A percentile compares a stretch with the other conserved stretches of the same genome.
Conservation (phyloP, 441 rosid genomes). For the Syzygium malaccense region DNA sequence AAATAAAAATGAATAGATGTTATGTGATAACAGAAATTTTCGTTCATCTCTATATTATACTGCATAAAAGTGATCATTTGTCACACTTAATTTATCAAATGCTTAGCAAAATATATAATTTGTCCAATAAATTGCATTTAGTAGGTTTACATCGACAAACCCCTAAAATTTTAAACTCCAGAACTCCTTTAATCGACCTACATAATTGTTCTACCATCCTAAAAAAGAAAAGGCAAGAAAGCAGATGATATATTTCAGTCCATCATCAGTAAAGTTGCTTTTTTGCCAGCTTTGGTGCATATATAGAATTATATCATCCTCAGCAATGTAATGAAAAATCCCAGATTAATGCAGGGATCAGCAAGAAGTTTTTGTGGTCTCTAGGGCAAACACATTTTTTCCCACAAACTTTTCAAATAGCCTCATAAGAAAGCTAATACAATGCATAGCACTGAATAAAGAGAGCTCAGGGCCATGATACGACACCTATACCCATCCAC, state of each 20-base stretch:
- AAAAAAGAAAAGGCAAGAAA: background rate
- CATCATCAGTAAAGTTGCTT: background rate
- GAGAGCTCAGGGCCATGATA: background rate
- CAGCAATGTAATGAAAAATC: background rate
- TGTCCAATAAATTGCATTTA: background rate
- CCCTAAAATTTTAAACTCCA: background rate
- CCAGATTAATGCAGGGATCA: background rate
- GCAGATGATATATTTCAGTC: background rate
- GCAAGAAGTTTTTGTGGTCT: background rate
- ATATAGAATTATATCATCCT: background rate
- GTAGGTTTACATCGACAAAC: background rate
- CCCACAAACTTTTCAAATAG: background rate
- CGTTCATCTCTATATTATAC: background rate
- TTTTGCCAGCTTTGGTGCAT: background rate
- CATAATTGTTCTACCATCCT: background rate
- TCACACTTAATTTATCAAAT: background rate
- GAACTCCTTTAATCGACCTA: background rate
- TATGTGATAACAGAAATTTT: background rate
- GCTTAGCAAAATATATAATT: background rate
- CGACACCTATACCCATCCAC: background rate
- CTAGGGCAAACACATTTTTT: background rate
- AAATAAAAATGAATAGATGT: background rate
- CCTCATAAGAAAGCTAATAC: background rate
- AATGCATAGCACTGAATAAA: background rate
- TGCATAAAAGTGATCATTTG: background rate